Evolutionary conservation across 2,329 filamentous ascomycete species (phyloP), one percentile per base, ranked within the genome.

Genomic region (Pestalotiopsis fici): DNA sequence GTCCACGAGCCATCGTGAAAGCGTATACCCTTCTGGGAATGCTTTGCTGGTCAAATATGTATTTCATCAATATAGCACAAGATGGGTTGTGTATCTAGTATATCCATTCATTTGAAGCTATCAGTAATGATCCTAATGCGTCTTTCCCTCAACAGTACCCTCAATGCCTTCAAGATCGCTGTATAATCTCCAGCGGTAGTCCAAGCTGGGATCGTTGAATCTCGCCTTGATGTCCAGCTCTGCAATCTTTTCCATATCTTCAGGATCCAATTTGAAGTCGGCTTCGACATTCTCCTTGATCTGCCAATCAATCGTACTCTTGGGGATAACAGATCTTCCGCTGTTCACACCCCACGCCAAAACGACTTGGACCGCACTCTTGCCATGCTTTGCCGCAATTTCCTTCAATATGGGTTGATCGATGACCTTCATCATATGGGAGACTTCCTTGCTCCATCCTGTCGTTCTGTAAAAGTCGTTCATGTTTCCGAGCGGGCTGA

Each of bases 261-360:
- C 64, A 2, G 37, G 43, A 4, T 68, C 59, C 28, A 69, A 31
- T 39, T 56, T n/a, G 28, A 70, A 67, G n/a, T 70, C 67, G n/a
- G 69, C 64, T 47, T 66, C 69, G 15, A 67, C 18, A 25, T 71
- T 71, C 54, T 71, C 68, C 23, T 68, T 61, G 35, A 69, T 65
- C 27, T 71, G 69, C 69, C 69, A 71, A 47, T 69, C 65, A 37
- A 78, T 76, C 4, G 73, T 74, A 67, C 78, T 80, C 71, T 81
- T 81, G 0, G 78, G 78, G 9, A 81, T 80, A 1, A 80, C 76
- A 3, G 70, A 75, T 21, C 75, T 74, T 1, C 77, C 77, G 21
- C 69, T 74, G 28, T 72, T 74, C 11, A 80, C 65, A 2, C 77
- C 78, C 78, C 78, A 81, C 1, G 75, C 72, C 55, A 80, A 66